Evolutionary conservation across 2,329 filamentous ascomycete genomes (phyloP).

Genomic region (Xylariaceae sp.): DNA sequence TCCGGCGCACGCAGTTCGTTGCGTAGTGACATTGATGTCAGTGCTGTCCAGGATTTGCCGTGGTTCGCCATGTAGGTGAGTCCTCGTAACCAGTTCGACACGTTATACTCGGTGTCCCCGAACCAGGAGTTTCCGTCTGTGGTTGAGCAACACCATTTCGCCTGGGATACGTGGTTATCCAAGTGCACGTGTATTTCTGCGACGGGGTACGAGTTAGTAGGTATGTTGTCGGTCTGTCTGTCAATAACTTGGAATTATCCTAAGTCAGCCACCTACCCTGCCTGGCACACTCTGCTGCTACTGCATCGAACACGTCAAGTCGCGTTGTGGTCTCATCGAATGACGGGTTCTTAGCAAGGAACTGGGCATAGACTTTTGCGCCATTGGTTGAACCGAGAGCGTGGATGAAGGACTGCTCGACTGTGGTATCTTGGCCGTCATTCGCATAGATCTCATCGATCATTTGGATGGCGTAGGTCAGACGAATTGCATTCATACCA

Average conservation of each 20-base stretch:
- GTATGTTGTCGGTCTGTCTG: neutral
- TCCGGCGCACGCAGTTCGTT: conserved; percentile 48
- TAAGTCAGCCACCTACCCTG: conserved; percentile 31
- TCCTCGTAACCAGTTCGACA: conserved; percentile 56
- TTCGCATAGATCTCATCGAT: conserved; percentile 53
- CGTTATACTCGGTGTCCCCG: conserved; percentile 54
- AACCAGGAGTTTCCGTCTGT: conserved; percentile 57
- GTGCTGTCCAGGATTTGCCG: conserved; percentile 42
- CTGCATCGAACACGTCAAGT: conserved; percentile 51
- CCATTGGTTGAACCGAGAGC: conserved; percentile 50
- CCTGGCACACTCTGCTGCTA: conserved; percentile 51
- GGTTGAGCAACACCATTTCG: conserved; percentile 52
- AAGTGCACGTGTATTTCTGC: conserved; percentile 51
- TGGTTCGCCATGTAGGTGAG: conserved; percentile 56
- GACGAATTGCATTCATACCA: conserved; percentile 58
- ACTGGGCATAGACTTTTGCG: conserved; percentile 43
- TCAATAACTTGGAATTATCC: no score
- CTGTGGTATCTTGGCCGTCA: conserved; percentile 41
- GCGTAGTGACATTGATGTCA: conserved; percentile 47
- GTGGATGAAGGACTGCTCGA: conserved; percentile 41
- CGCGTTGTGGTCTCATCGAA: conserved; percentile 50
- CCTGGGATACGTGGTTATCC: conserved; percentile 57
- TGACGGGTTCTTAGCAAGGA: conserved; percentile 52
- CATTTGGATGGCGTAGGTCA: conserved; percentile 61
- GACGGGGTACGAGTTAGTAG: neutral